Base-by-base conservation (phyloP, 2,329 filamentous ascomycete genomes). In the Sclerotinia borealis region DNA sequence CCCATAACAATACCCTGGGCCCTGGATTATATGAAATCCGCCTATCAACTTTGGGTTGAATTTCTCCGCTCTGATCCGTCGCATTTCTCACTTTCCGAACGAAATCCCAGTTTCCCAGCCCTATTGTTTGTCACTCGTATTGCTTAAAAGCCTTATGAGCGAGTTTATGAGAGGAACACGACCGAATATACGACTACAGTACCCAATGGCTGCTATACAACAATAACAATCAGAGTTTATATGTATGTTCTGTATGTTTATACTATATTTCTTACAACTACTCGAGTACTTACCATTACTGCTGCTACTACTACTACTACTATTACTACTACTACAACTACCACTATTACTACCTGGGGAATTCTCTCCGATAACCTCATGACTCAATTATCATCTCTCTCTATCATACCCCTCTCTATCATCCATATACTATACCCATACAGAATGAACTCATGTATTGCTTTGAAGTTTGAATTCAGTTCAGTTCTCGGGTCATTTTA, bases 41-140 rank as follows among this genome's bases (percentile, higher is more conserved):
- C 54, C 54, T 56, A 56, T 47, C 29, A 34, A 25, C n/a, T 34
- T 45, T 39, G 22, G 39, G 13, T 36, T 45, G 29, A n/a, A 11
- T 45, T 31, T n/a, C 39, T 56, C 29, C 54, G 39, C 54, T 34
- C 29, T 34, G 39, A 34, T 34, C 54, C 54, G 29, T 55, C 29
- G 15, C 11, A 27, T 31, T 25, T 56, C 25, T 37, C 52, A 56
- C 27, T 45, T 39, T 41, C 54, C 39, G 54, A 29, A 39, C 39
- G 51, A 54, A 37, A 45, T 56, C 39, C 54, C 10, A 36, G 54
- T 45, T 25, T 34, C 54, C 54, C 54, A 58, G 54, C 54, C 54
- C 54, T 58, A 58, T 19, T 55, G 52, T 34, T 56, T 56, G 27
- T 25, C n/a, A 45, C 15, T 56, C 13, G 19, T 56, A 45, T 56